Evolutionary conservation across 2,329 filamentous ascomycete species (phyloP).

Genomic region (Emergomyces orientalis): DNA sequence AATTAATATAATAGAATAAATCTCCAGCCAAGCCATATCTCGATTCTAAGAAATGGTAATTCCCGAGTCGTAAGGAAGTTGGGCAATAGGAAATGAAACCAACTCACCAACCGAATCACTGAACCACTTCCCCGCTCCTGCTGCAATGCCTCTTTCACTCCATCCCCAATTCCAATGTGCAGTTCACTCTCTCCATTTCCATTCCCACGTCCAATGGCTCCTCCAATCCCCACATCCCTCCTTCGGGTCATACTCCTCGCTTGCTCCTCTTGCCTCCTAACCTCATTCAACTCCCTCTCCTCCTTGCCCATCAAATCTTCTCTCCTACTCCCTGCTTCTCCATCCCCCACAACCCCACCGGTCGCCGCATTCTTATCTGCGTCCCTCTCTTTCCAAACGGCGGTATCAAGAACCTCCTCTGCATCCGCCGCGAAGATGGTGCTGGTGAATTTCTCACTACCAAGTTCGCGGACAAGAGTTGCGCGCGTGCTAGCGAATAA

Average conservation of each 20-base stretch:
- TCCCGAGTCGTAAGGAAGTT: background rate
- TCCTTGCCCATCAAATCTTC: constrained; percentile 53
- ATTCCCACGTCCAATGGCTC: constrained; percentile 20
- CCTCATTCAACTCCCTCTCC: constrained; percentile 48
- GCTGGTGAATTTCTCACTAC: constrained; percentile 51
- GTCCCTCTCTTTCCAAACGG: constrained; percentile 47
- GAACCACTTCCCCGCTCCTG: constrained; percentile 20
- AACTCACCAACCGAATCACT: constrained; percentile 44
- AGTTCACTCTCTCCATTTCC: constrained; percentile 24
- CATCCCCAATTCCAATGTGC: constrained; percentile 45
- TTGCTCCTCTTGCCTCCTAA: constrained; percentile 51
- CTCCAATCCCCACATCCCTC: constrained; percentile 40
- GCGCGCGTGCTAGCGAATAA: constrained; percentile 56
- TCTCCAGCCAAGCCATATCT: background rate
- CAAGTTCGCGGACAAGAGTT: constrained; percentile 51
- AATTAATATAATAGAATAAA: constrained; percentile 18
- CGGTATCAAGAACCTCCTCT: constrained; percentile 46
- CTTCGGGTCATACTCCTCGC: constrained; percentile 46
- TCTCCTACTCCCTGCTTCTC: constrained; percentile 23
- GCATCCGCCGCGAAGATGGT: constrained; percentile 48
- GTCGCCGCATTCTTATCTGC: constrained; percentile 30
- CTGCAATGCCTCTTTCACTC: constrained; percentile 44
- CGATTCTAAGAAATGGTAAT: background rate
- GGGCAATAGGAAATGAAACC: constrained; percentile 6
- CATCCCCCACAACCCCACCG: constrained; percentile 14